phyloP scores from a whole-genome alignment of 129 eudicot genomes.

The Flaveria robusta region DNA sequence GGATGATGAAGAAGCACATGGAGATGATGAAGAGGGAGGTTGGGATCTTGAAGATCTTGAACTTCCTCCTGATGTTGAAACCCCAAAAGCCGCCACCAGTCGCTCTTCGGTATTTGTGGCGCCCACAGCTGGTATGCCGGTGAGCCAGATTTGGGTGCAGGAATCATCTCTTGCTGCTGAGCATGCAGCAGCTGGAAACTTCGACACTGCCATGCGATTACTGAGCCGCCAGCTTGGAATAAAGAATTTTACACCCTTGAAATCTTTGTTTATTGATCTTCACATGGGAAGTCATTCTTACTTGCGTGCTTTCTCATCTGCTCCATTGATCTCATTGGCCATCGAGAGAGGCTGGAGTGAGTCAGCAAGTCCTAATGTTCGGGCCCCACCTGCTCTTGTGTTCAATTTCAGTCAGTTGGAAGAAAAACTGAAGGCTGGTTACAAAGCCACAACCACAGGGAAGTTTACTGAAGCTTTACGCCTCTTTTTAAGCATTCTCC shows the following conservation, averaged over 20 bases:
- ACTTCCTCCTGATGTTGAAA: slow-evolving; percentile 56
- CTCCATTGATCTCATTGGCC: slow-evolving; percentile 51
- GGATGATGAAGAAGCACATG: slow-evolving; percentile 45
- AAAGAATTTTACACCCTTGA: slow-evolving; percentile 51
- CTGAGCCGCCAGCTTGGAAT: slow-evolving; percentile 61
- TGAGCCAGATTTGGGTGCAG: slow-evolving; percentile 65
- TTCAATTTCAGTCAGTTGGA: slow-evolving; percentile 56
- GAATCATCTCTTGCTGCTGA: slow-evolving; percentile 61
- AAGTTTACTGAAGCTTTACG: slow-evolving; percentile 55
- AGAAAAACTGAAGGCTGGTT: slow-evolving; percentile 57
- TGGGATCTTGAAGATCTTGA: slow-evolving; percentile 76
- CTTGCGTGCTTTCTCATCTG: slow-evolving; percentile 53
- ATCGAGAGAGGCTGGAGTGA: slow-evolving; percentile 61
- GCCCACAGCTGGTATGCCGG: slow-evolving; percentile 62
- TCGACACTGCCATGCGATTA: slow-evolving; percentile 69
- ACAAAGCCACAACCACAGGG: slow-evolving; percentile 61
- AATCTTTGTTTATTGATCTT: slow-evolving; percentile 48
- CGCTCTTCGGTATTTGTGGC: slow-evolving; percentile 48
- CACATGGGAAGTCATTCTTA: slow-evolving; percentile 55
- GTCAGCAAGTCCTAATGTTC: slow-evolving; percentile 53
- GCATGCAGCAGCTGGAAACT: slow-evolving; percentile 69
- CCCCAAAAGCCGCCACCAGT: slow-evolving; percentile 41
- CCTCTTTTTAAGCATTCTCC: slow-evolving; percentile 46
- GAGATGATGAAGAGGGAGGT: slow-evolving; percentile 55
- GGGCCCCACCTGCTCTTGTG: slow-evolving; percentile 53